phyloP scores from a whole-genome alignment of 2,329 filamentous ascomycete genomes.

The Phaeosphaeria sp. region DNA sequence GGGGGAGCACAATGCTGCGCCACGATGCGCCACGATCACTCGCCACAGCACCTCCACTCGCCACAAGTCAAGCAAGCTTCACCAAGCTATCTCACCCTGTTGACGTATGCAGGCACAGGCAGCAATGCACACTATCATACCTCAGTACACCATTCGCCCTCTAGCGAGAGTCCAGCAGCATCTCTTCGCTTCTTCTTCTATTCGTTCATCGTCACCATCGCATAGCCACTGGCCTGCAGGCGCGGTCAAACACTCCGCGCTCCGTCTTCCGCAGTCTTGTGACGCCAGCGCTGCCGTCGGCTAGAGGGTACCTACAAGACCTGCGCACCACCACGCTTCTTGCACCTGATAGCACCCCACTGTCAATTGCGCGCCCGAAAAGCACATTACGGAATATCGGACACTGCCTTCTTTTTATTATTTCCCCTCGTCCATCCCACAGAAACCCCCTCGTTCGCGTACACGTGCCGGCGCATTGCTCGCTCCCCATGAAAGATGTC shows the following conservation, averaged over 20 bases:
- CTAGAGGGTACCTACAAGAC: not conserved
- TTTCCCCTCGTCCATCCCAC: not conserved
- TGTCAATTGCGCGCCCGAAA: not conserved
- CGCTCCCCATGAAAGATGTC: slow-evolving; percentile 18
- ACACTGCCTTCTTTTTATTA: too few species aligned
- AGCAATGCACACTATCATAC: not conserved
- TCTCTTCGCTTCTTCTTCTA: not conserved
- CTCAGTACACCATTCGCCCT: not conserved
- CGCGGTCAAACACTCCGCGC: slow-evolving; percentile 26
- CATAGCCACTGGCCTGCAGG: not conserved
- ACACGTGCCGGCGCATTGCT: slow-evolving; percentile 12
- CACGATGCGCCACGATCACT: not conserved
- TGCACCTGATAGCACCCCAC: too few species aligned
- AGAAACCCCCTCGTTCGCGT: not conserved
- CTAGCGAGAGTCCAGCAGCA: not conserved
- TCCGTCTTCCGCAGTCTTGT: slow-evolving; percentile 20
- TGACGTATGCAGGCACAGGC: not conserved
- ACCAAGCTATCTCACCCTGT: not conserved
- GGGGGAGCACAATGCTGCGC: too few species aligned
- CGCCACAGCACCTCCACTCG: not conserved
- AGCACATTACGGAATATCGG: too few species aligned
- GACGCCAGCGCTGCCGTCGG: slow-evolving; percentile 12
- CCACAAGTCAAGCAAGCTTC: not conserved
- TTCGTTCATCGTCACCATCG: not conserved
- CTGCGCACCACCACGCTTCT: not conserved